Evolutionary conservation across 2,329 filamentous ascomycete species (phyloP).

Genomic region (Sclerotiophoma versabilis): DNA sequence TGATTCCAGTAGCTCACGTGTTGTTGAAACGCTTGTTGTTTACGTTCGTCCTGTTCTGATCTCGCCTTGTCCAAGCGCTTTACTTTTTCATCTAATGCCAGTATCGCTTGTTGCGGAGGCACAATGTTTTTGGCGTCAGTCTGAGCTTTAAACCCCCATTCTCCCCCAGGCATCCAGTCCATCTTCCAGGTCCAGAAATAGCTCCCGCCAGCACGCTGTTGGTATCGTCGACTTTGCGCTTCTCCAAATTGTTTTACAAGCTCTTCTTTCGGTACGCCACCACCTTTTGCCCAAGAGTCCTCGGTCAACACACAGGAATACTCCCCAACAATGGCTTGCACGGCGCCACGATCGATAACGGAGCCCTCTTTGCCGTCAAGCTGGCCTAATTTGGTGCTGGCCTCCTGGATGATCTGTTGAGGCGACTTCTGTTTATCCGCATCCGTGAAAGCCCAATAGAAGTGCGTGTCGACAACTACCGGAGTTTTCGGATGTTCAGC

Average conservation of each 20-base stretch:
- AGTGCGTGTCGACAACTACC: constrained; percentile 65
- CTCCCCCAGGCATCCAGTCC: constrained; percentile 68
- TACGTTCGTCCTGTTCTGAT: constrained; percentile 46
- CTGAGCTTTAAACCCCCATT: constrained; percentile 66
- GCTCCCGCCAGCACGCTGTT: constrained; percentile 58
- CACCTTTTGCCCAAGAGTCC: constrained; percentile 55
- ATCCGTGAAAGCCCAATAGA: constrained; percentile 66
- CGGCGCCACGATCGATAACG: constrained; percentile 59
- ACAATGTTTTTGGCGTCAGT: constrained; percentile 53
- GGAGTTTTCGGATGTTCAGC: constrained; percentile 50
- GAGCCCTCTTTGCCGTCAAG: constrained; percentile 58
- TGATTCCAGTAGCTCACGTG: constrained; percentile 62
- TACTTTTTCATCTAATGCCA: constrained; percentile 21
- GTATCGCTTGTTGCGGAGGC: constrained; percentile 45
- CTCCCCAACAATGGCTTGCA: constrained; percentile 63
- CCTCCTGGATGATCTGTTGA: constrained; percentile 59
- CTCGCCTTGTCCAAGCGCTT: constrained; percentile 51
- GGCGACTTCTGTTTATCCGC: constrained; percentile 60
- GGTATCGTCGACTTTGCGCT: constrained; percentile 58
- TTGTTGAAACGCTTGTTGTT: constrained; percentile 46
- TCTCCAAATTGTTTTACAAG: constrained; percentile 57
- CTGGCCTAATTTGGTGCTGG: constrained; percentile 53
- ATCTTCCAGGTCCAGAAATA: constrained; percentile 70
- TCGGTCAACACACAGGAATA: constrained; percentile 65
- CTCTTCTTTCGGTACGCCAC: constrained; percentile 46